Evolutionary conservation across 2,329 filamentous ascomycete genomes (phyloP).

Genomic region (Aspergillus sp.): DNA sequence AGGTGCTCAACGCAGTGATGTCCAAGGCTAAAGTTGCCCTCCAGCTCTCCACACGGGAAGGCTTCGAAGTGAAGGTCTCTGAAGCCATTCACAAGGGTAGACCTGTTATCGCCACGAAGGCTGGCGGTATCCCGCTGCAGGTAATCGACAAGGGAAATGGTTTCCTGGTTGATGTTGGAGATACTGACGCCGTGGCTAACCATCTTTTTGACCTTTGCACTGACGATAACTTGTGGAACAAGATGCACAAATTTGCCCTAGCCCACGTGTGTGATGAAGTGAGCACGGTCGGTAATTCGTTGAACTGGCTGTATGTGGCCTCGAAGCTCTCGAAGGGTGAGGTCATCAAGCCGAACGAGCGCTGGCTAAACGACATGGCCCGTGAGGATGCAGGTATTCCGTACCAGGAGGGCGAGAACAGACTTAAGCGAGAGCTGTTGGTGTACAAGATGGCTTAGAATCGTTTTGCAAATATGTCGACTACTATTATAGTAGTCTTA

Average conservation of each 20-base stretch:
- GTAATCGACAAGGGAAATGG: slow-evolving; percentile 70
- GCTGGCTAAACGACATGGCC: slow-evolving; percentile 74
- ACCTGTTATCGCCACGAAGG: slow-evolving; percentile 71
- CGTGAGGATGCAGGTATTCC: slow-evolving; percentile 62
- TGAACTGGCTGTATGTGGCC: slow-evolving; percentile 76
- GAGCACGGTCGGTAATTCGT: slow-evolving; percentile 74
- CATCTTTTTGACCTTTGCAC: slow-evolving; percentile 67
- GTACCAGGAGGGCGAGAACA: slow-evolving; percentile 61
- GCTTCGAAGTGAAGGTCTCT: slow-evolving; percentile 84
- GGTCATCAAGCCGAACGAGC: slow-evolving; percentile 57
- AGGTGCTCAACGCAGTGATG: slow-evolving; percentile 74
- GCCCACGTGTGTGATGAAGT: slow-evolving; percentile 76
- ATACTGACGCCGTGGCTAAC: slow-evolving; percentile 67
- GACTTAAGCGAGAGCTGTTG: slow-evolving; percentile 45
- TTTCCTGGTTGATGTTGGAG: slow-evolving; percentile 70
- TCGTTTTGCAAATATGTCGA: background rate
- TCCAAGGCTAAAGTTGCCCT: slow-evolving; percentile 71
- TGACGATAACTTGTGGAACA: slow-evolving; percentile 62
- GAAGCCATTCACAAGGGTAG: slow-evolving; percentile 79
- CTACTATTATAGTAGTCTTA: too few species aligned
- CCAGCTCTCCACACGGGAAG: slow-evolving; percentile 77
- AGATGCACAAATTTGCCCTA: slow-evolving; percentile 65
- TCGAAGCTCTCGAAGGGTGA: slow-evolving; percentile 62
- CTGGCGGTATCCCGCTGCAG: slow-evolving; percentile 79
- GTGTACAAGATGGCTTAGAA: slow-evolving; percentile 17